Percentiles rank a stretch among this genome's conserved stretches.
Evolutionary conservation across 805 yeast genomes (phyloP).

Genomic region (Alloascoidea africana): DNA sequence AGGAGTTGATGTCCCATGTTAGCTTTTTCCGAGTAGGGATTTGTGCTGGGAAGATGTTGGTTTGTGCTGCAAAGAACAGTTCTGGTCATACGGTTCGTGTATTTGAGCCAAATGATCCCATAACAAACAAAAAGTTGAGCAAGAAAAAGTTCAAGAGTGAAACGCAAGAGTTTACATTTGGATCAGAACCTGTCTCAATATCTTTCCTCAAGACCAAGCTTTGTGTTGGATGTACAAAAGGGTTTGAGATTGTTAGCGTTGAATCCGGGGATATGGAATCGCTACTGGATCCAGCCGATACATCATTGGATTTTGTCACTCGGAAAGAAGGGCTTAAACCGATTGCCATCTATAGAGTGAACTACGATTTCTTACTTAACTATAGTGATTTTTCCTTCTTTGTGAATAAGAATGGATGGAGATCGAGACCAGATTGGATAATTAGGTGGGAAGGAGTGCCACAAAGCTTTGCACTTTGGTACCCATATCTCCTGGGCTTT

Average conservation of each 20-base stretch:
- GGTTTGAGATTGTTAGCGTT: constrained; percentile 86
- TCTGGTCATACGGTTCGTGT: constrained; percentile 65
- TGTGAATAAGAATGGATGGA: constrained; percentile 93
- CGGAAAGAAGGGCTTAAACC: constrained; percentile 77
- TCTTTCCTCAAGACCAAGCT: constrained; percentile 79
- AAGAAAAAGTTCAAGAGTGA: constrained; percentile 52
- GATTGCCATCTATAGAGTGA: constrained; percentile 79
- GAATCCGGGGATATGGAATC: constrained; percentile 79
- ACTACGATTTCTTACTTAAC: constrained; percentile 74
- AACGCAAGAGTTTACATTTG: constrained; percentile 62
- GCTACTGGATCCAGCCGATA: constrained; percentile 93
- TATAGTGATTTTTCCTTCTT: constrained; percentile 91
- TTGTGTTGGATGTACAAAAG: constrained; percentile 92
- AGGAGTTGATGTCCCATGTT: constrained; percentile 76
- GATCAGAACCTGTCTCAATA: constrained; percentile 82
- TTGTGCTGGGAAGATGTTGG: constrained; percentile 75
- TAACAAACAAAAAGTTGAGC: constrained; percentile 13
- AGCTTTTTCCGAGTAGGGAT: constrained; percentile 87
- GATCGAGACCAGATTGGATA: constrained; percentile 86
- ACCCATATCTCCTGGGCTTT: constrained; percentile 85
- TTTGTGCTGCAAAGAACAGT: constrained; percentile 80
- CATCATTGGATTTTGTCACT: constrained; percentile 87
- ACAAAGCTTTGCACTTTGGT: constrained; percentile 81
- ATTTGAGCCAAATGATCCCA: constrained; percentile 78
- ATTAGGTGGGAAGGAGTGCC: constrained; percentile 97